Evolutionary conservation across 805 yeast species (phyloP).

Genomic region (Barnettozyma populi): DNA sequence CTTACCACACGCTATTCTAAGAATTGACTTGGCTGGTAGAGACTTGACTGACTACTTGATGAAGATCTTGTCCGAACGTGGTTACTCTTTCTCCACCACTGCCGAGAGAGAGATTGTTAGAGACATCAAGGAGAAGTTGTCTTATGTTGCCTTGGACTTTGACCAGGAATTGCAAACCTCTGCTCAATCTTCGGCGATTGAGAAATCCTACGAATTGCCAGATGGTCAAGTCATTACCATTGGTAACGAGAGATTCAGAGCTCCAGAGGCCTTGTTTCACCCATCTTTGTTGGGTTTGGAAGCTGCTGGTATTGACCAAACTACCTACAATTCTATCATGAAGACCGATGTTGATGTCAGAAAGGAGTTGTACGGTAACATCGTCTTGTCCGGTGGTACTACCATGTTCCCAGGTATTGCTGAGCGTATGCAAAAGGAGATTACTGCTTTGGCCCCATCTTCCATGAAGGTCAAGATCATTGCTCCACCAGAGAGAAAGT

Average conservation of each 20-base stretch:
- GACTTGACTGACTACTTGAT: slow-evolving; percentile 98
- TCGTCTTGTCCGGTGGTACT: slow-evolving; percentile 99
- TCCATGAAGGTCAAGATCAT: slow-evolving; percentile 99
- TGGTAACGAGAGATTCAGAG: slow-evolving; percentile 99
- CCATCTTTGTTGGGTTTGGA: slow-evolving; percentile 88
- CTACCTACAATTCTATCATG: slow-evolving; percentile 68
- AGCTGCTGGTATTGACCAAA: slow-evolving; percentile 99
- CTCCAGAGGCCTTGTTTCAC: slow-evolving; percentile 99
- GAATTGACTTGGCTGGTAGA: slow-evolving; percentile 99
- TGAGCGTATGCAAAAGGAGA: slow-evolving; percentile 99
- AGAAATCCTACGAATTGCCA: slow-evolving; percentile 98
- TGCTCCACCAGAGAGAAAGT: slow-evolving; percentile 99
- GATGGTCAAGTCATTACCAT: slow-evolving; percentile 99
- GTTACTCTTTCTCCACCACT: slow-evolving; percentile 96
- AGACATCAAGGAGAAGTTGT: slow-evolving; percentile 92
- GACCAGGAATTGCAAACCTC: slow-evolving; percentile 99
- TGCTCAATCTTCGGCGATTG: slow-evolving; percentile 95
- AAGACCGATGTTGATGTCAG: slow-evolving; percentile 99
- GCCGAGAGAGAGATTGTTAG: slow-evolving; percentile 97
- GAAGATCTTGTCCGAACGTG: slow-evolving; percentile 98
- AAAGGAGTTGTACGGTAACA: slow-evolving; percentile 98
- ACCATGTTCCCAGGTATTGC: slow-evolving; percentile 99
- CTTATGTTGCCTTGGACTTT: slow-evolving; percentile 98
- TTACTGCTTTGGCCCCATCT: slow-evolving; percentile 98
- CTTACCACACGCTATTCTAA: slow-evolving; percentile 95